A percentile compares a stretch with the other conserved stretches of the same genome.
These are phyloP conservation scores for Vairimorpha apis DNA, from an alignment of 371 early-diverging fungal genomes.

Conservation along the genomic window DNA sequence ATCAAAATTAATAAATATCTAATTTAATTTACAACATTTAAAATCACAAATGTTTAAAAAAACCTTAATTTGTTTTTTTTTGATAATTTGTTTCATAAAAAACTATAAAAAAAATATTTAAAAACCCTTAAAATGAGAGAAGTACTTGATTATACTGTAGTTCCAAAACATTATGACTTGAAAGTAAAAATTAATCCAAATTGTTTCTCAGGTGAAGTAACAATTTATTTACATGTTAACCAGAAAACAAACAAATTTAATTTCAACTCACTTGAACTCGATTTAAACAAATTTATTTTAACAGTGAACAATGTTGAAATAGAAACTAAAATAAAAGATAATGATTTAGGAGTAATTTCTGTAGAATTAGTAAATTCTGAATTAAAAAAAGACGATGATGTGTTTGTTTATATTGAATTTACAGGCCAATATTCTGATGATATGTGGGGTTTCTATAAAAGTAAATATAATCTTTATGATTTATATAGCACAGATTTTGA, in stretches of 20 bases:
- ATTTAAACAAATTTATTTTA: neutral
- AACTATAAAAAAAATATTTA: too few relatives aligned
- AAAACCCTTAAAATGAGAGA: constrained; percentile 1
- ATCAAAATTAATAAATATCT: too few relatives aligned
- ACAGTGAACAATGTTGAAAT: neutral
- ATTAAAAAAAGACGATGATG: neutral
- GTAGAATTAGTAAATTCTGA: neutral
- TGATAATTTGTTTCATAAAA: too few relatives aligned
- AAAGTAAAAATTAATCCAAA: constrained; percentile 5
- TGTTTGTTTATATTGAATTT: constrained; percentile 27
- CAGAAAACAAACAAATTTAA: neutral
- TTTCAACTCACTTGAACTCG: constrained; percentile 13
- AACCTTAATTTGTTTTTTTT: too few relatives aligned
- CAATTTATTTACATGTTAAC: neutral
- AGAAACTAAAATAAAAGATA: neutral
- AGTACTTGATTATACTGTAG: constrained; percentile 16
- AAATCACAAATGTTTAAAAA: too few relatives aligned
- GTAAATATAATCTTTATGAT: constrained; percentile 16
- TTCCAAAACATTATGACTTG: constrained; percentile 21
- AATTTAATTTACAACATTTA: too few relatives aligned
- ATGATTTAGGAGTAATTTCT: neutral
- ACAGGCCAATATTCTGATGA: constrained; percentile 29
- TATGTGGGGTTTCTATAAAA: constrained; percentile 59
- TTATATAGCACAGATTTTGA: constrained; percentile 73
- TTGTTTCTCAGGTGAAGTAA: constrained; percentile 11